Evolutionary conservation across 176 grass and related monocot genomes (phyloP).

Genomic region (Oryza officinalis): DNA sequence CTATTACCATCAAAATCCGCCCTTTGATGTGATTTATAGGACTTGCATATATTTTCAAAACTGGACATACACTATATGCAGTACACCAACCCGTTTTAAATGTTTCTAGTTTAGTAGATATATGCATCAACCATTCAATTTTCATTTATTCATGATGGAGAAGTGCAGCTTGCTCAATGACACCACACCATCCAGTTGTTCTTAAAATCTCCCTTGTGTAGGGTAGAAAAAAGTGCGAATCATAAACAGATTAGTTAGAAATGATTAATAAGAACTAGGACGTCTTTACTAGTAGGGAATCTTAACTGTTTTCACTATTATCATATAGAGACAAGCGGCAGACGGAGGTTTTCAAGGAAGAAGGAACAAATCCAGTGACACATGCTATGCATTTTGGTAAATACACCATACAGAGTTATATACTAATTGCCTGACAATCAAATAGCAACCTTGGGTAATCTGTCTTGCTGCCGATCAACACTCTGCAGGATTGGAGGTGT

Average conservation of each 20-base stretch:
- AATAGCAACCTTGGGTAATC: background rate
- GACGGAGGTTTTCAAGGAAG: constrained; percentile 90
- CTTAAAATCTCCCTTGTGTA: background rate
- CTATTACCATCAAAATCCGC: background rate
- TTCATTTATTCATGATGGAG: constrained; percentile 1
- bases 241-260: background rate
- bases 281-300: background rate
- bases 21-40: constrained; percentile 1
- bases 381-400: constrained; percentile 98
- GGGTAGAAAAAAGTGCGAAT: background rate
- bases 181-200: background rate
- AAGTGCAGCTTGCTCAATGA: background rate
- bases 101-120: constrained; percentile 3
- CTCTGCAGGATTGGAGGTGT: constrained; percentile 73
- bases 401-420: background rate
- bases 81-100: background rate
- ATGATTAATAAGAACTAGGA: background rate
- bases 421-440: background rate
- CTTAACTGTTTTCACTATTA: constrained; percentile 4
- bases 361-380: constrained; percentile 77
- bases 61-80: background rate
- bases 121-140: background rate
- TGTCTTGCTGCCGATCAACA: constrained; percentile 9
- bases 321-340: constrained; percentile 59
- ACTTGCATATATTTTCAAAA: background rate